These are phyloP conservation scores for Sporothrix globosa DNA, from an alignment of 2,329 filamentous ascomycete genomes.

Conservation along the genomic window DNA sequence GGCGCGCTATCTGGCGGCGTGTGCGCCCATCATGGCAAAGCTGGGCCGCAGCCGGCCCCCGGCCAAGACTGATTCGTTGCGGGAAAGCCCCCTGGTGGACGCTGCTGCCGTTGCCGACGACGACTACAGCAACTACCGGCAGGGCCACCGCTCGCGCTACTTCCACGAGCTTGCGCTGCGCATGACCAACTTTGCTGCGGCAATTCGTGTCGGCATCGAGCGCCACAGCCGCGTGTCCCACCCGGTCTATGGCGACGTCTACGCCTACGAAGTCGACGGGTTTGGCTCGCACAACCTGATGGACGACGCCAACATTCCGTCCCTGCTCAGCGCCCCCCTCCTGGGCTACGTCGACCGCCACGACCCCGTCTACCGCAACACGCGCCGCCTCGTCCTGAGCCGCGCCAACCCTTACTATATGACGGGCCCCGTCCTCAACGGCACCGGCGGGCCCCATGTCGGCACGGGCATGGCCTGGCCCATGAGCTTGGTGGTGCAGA, in stretches of 20 bases:
- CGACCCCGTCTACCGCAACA: conserved; percentile 65
- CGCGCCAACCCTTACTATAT: conserved; percentile 73
- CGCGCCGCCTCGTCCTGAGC: conserved; percentile 45
- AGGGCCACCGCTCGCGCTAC: conserved; percentile 28
- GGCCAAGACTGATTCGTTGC: conserved; percentile 32
- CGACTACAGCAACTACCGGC: conserved; percentile 23
- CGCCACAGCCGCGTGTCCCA: conserved; percentile 33
- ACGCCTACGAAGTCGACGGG: conserved; percentile 74
- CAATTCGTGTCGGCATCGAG: conserved; percentile 35
- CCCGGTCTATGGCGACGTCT: conserved; percentile 42
- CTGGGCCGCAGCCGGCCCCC: conserved; percentile 41
- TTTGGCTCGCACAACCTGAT: conserved; percentile 64
- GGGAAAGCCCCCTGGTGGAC: neutral
- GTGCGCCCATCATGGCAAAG: conserved; percentile 45
- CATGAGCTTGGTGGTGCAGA: conserved; percentile 69
- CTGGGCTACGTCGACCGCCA: conserved; percentile 58
- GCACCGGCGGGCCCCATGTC: conserved; percentile 40
- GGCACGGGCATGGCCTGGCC: conserved; percentile 68
- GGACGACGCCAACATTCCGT: conserved; percentile 70
- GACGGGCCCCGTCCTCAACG: conserved; percentile 54
- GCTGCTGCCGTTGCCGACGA: neutral
- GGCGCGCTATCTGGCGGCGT: conserved; percentile 54
- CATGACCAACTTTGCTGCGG: conserved; percentile 31
- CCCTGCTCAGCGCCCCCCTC: conserved; percentile 62
- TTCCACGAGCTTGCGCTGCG: conserved; percentile 20